A percentile compares a stretch with the other conserved stretches of the same genome.
Conservation (phyloP, 352 stramenopile species). For the Globisporangium takayamanum region DNA sequence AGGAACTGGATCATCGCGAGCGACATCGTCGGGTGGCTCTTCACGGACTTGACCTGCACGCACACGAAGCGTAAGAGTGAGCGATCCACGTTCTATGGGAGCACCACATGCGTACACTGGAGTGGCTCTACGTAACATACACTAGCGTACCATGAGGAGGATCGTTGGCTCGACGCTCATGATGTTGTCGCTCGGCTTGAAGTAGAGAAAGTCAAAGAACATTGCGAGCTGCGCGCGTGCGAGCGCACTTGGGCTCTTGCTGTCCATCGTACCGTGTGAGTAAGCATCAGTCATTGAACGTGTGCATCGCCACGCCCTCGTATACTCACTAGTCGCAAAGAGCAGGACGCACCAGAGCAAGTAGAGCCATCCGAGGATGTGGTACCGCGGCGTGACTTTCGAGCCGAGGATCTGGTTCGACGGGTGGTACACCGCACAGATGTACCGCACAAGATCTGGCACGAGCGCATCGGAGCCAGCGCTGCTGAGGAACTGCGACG, state of each 20-base stretch:
- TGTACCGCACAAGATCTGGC: conserved; percentile 76
- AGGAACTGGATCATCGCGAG: conserved; percentile 83
- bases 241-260: conserved; percentile 63
- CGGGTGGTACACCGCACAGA: conserved; percentile 79
- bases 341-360: conserved; percentile 45
- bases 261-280: conserved; percentile 13
- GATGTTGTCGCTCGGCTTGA: conserved; percentile 72
- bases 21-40: conserved; percentile 78
- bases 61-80: not conserved
- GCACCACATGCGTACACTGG: too few species aligned
- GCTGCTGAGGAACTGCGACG: conserved; percentile 66
- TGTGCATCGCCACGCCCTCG: too few species aligned
- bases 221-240: conserved; percentile 77
- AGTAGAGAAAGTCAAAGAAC: conserved; percentile 88
- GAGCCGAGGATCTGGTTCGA: conserved; percentile 76
- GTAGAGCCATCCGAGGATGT: conserved; percentile 85
- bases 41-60: conserved; percentile 72
- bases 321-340: not conserved
- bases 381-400: conserved; percentile 82
- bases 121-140: not conserved
- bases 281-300: not conserved
- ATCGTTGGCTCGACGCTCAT: conserved; percentile 81
- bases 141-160: conserved; percentile 63
- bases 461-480: conserved; percentile 66
- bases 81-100: not conserved